phyloP scores from a whole-genome alignment of 1,139 yeast genomes.

The Pichia sp. region DNA sequence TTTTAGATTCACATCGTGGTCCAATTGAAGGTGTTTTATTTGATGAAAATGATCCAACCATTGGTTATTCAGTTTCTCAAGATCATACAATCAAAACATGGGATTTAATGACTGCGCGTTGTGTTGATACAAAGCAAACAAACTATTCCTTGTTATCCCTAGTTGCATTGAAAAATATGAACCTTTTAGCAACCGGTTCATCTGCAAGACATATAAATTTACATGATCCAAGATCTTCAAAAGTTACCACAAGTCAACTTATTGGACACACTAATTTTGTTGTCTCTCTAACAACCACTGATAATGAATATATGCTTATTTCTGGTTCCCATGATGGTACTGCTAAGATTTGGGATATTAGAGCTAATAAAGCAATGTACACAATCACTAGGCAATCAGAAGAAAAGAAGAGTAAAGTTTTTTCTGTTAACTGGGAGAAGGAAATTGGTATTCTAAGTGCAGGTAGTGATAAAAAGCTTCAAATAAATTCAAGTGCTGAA shows the following conservation, averaged over 20 bases:
- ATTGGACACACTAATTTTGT: slow-evolving; percentile 92
- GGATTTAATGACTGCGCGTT: slow-evolving; percentile 81
- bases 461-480: slow-evolving; percentile 89
- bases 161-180: slow-evolving; percentile 55
- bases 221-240: slow-evolving; percentile 77
- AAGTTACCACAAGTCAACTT: slow-evolving; percentile 60
- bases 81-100: slow-evolving; percentile 94
- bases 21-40: slow-evolving; percentile 84
- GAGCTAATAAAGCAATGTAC: slow-evolving; percentile 80
- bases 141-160: slow-evolving; percentile 81
- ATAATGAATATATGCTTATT: slow-evolving; percentile 70
- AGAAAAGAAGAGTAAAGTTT: slow-evolving; percentile 52
- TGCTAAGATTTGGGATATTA: slow-evolving; percentile 90
- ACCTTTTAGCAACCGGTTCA: slow-evolving; percentile 83
- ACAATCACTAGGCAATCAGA: slow-evolving; percentile 59
- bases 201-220: slow-evolving; percentile 92
- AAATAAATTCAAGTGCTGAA: slow-evolving; percentile 49
- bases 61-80: slow-evolving; percentile 89
- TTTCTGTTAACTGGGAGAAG: slow-evolving; percentile 79
- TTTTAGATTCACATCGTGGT: slow-evolving; percentile 72
- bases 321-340: slow-evolving; percentile 96
- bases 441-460: slow-evolving; percentile 84
- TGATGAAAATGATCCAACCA: slow-evolving; percentile 64
- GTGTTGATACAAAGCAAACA: slow-evolving; percentile 83
- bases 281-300: slow-evolving; percentile 68